Percentiles rank a stretch among this genome's conserved stretches.
These are phyloP conservation scores for Vaccinium macrocarpon DNA, from an alignment of 148 eudicot genomes.

Conservation along the genomic window DNA sequence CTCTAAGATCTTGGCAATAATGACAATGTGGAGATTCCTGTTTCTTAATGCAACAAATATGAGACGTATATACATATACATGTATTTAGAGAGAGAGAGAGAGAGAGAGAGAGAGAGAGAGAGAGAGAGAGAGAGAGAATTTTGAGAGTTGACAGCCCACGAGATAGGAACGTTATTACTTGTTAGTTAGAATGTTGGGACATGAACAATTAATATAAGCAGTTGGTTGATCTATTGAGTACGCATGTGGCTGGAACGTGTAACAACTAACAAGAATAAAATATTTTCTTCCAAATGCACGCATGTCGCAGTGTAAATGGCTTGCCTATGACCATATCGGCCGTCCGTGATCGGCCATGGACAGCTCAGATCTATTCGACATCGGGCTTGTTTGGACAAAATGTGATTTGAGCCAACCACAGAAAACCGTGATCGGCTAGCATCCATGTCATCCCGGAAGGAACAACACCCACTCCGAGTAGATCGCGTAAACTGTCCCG, in stretches of 20 bases:
- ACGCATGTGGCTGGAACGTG: background rate
- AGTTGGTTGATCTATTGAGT: background rate
- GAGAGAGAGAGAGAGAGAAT: background rate
- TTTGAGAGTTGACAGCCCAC: background rate
- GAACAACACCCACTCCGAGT: too few species aligned
- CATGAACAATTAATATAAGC: background rate
- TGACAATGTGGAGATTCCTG: background rate
- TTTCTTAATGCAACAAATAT: background rate
- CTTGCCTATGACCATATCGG: too few species aligned
- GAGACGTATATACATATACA: background rate
- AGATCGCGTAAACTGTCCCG: too few species aligned
- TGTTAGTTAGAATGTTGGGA: slow-evolving; percentile 2
- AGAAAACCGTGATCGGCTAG: too few species aligned
- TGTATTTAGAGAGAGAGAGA: background rate
- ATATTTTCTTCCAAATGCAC: too few species aligned
- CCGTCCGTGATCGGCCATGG: too few species aligned
- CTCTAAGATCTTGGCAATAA: slow-evolving; percentile 2
- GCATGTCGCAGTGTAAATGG: too few species aligned
- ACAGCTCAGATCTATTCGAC: too few species aligned
- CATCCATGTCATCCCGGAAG: too few species aligned
- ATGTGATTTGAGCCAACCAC: too few species aligned
- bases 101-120: background rate
- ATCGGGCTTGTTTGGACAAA: too few species aligned
- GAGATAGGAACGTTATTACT: background rate
- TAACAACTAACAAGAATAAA: background rate